phyloP scores from a whole-genome alignment of 2,329 filamentous ascomycete genomes.

The Drechslerella dactyloides region DNA sequence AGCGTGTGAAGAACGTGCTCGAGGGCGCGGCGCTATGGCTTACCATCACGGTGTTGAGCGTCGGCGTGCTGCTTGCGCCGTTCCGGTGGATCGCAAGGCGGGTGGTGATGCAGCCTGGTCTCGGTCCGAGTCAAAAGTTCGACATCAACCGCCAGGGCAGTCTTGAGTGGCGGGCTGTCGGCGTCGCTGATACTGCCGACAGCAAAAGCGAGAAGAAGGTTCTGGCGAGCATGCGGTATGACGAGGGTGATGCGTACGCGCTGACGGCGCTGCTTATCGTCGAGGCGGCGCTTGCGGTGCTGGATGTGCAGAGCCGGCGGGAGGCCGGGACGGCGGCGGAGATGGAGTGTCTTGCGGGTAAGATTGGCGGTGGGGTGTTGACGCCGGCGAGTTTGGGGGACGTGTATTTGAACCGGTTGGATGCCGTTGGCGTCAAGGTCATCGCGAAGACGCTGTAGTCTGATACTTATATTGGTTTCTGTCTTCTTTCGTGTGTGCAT shows the following conservation, averaged over 20 bases:
- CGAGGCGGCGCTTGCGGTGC: constrained; percentile 51
- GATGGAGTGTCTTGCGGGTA: constrained; percentile 57
- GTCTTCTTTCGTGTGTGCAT: neutral
- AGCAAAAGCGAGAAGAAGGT: constrained; percentile 49
- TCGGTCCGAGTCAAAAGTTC: constrained; percentile 52
- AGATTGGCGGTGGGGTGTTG: constrained; percentile 61
- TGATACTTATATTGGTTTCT: neutral
- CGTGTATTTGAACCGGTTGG: constrained; percentile 60
- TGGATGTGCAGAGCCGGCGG: constrained; percentile 31
- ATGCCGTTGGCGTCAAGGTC: constrained; percentile 59
- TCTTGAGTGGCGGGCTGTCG: constrained; percentile 43
- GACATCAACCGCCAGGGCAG: constrained; percentile 24
- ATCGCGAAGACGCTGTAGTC: constrained; percentile 54
- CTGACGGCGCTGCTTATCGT: constrained; percentile 52
- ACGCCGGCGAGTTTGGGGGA: constrained; percentile 62
- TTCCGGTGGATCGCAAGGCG: constrained; percentile 54
- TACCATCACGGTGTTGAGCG: constrained; percentile 59
- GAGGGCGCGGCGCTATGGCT: constrained; percentile 64
- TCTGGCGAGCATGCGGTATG: constrained; percentile 50
- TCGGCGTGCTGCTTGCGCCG: constrained; percentile 58
- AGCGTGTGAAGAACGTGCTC: constrained; percentile 63
- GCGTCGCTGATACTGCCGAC: constrained; percentile 20
- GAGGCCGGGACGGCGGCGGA: neutral
- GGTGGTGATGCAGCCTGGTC: constrained; percentile 50
- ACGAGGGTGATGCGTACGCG: constrained; percentile 52